Base-by-base conservation (phyloP, 768 basidiomycete genomes). In the Collybia sp. region DNA sequence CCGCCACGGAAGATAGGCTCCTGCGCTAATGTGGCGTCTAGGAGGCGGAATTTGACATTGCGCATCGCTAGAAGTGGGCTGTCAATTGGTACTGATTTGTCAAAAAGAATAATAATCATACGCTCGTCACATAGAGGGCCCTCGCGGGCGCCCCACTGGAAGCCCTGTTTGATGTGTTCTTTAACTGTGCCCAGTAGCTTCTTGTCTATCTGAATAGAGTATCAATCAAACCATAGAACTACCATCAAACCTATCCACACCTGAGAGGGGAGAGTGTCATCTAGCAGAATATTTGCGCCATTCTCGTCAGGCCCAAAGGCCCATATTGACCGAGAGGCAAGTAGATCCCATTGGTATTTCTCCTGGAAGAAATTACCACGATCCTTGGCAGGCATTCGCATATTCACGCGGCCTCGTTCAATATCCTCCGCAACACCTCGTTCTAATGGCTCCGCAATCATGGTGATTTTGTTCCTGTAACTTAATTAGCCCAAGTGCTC, bases 91-190 rank as follows among this genome's bases (percentile, higher is more conserved):
- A 45, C 31, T 41, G 0, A 18, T 34, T 2, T n/a, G 13, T 2
- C 40, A 12, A n/a, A 25, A 32, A 49, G 30, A 15, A n/a, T n/a
- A 17, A 32, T 40, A 45, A 37, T 82, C 95, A 79, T 58, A 97
- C 95, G 96, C 68, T 99, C 96, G 60, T 99, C 96, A 59, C 96
- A 98, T 34, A 99, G 62, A 33, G 96, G 96, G 6, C 96, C 96
- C 72, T 99, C 96, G 42, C 96, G 80, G 40, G 95, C 85, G 42
- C 93, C 96, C 96, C 96, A 98, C 60, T 96, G 96, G 83, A 99
- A 99, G 31, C 96, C 96, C 68, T 99, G 96, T 69, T 93, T 97
- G 58, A 99, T 85, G 52, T 93, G 87, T 53, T 98, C 95, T 67
- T 83, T 94, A 45, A 97, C 91, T 5, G 86, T 85, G 31, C 77